These are phyloP conservation scores for Dendryphion nanum DNA, from an alignment of 2,329 filamentous ascomycete species.

Conservation along the genomic window DNA sequence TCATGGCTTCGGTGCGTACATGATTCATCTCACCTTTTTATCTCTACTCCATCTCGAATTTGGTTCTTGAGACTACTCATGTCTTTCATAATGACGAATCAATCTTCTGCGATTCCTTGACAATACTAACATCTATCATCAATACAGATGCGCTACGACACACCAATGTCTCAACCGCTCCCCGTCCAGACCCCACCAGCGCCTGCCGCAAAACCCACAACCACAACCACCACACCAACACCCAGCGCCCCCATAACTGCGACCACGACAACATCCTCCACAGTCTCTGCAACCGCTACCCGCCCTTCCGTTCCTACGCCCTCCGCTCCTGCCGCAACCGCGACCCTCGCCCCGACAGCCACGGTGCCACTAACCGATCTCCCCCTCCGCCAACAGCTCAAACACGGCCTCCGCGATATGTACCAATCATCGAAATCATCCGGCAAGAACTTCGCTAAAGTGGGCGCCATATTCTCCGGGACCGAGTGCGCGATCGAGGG, in stretches of 20 bases:
- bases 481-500: constrained; percentile 97
- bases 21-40: too few relatives aligned
- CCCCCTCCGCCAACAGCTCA: constrained; percentile 80
- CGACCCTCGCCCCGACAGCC: constrained; percentile 66
- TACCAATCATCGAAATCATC: constrained; percentile 76
- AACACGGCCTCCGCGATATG: constrained; percentile 91
- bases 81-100: too few relatives aligned
- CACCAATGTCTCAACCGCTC: constrained; percentile 62
- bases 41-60: too few relatives aligned
- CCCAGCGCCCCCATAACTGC: constrained; percentile 16
- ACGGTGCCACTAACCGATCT: constrained; percentile 57
- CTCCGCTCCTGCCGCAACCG: constrained; percentile 64
- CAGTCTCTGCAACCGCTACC: constrained; percentile 7
- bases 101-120: too few relatives aligned
- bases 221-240: constrained; percentile 40
- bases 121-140: too few relatives aligned
- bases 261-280: constrained; percentile 40
- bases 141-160: constrained; percentile 95
- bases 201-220: constrained; percentile 24
- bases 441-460: constrained; percentile 90
- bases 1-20: constrained; percentile 89
- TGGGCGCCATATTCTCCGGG: constrained; percentile 85
- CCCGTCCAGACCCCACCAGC: constrained; percentile 9
- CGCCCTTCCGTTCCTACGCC: constrained; percentile 51
- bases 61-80: too few relatives aligned